A percentile compares a stretch with the other conserved stretches of the same genome.
phyloP scores from a whole-genome alignment of 169 alveolate species.

The Cryptosporidium bovis region DNA sequence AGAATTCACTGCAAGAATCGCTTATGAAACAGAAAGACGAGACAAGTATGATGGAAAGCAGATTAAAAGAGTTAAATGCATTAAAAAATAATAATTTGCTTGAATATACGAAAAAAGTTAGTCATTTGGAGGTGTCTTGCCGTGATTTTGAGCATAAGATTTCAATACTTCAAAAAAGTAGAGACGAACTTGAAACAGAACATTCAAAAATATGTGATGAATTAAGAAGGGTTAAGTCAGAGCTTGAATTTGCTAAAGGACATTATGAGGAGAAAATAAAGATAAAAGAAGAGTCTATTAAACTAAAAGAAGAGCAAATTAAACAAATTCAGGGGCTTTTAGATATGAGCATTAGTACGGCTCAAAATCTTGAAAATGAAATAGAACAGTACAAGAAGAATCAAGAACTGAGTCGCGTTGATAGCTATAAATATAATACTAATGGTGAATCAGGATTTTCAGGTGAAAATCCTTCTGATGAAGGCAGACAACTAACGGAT shows the following conservation, averaged over 20 bases:
- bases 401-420: neutral
- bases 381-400: constrained; percentile 7
- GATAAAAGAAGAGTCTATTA: constrained; percentile 57
- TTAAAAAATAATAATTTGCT: constrained; percentile 29
- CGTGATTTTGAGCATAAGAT: constrained; percentile 60
- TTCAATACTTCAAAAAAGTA: constrained; percentile 46
- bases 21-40: constrained; percentile 31
- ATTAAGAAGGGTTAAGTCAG: constrained; percentile 63
- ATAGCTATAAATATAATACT: neutral
- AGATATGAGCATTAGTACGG: constrained; percentile 62
- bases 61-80: constrained; percentile 49
- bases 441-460: neutral
- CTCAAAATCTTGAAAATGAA: constrained; percentile 48
- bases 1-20: constrained; percentile 27
- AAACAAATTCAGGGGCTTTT: constrained; percentile 41
- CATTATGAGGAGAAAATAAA: constrained; percentile 68
- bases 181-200: constrained; percentile 62
- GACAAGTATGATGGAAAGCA: constrained; percentile 5
- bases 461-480: neutral
- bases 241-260: constrained; percentile 60
- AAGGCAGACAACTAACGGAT: constrained; percentile 18
- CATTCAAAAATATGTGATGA: constrained; percentile 51
- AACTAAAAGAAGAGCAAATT: constrained; percentile 59
- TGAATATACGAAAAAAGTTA: constrained; percentile 44
- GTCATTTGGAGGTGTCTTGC: constrained; percentile 55